Conservation (phyloP, 1,284 basidiomycete genomes). For the Malassezia cuniculi region DNA sequence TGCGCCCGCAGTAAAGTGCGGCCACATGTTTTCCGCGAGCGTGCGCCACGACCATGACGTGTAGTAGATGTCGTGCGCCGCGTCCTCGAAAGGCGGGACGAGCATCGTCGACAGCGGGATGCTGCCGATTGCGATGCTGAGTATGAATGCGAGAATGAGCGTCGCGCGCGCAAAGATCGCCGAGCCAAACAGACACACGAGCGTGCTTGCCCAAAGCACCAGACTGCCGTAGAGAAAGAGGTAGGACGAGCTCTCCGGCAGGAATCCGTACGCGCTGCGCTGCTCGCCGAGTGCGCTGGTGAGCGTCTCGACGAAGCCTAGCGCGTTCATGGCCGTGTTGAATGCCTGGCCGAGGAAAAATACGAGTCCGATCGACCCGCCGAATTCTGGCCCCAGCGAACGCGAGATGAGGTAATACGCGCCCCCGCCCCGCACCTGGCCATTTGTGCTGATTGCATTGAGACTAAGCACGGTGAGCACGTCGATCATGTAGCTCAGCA, state of each 20-base stretch:
- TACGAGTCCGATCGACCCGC: slow-evolving; percentile 42
- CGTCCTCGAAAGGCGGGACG: slow-evolving; percentile 34
- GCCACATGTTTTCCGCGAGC: slow-evolving; percentile 32
- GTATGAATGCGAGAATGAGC: slow-evolving; percentile 31
- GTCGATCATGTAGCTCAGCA: slow-evolving; percentile 38
- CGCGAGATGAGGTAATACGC: slow-evolving; percentile 44
- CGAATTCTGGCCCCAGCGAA: slow-evolving; percentile 42
- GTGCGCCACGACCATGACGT: slow-evolving; percentile 37
- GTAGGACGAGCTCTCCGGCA: slow-evolving; percentile 41
- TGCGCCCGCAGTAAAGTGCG: slow-evolving; percentile 38
- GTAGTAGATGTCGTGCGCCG: slow-evolving; percentile 37
- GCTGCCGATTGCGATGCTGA: slow-evolving; percentile 32
- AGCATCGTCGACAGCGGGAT: slow-evolving; percentile 36
- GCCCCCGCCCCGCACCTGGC: slow-evolving; percentile 42
- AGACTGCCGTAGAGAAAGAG: slow-evolving; percentile 37
- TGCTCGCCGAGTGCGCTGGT: slow-evolving; percentile 35
- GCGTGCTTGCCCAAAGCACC: slow-evolving; percentile 29
- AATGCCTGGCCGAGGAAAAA: slow-evolving; percentile 42
- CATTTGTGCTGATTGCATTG: slow-evolving; percentile 42
- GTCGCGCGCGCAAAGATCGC: slow-evolving; percentile 39
- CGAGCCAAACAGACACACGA: slow-evolving; percentile 41
- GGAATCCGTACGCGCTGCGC: slow-evolving; percentile 19
- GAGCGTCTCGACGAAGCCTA: slow-evolving; percentile 42
- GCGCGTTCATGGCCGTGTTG: slow-evolving; percentile 42
- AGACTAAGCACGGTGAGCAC: slow-evolving; percentile 40